Base-by-base conservation (phyloP, 257 asterid genomes). In the Jacaranda mimosifolia region DNA sequence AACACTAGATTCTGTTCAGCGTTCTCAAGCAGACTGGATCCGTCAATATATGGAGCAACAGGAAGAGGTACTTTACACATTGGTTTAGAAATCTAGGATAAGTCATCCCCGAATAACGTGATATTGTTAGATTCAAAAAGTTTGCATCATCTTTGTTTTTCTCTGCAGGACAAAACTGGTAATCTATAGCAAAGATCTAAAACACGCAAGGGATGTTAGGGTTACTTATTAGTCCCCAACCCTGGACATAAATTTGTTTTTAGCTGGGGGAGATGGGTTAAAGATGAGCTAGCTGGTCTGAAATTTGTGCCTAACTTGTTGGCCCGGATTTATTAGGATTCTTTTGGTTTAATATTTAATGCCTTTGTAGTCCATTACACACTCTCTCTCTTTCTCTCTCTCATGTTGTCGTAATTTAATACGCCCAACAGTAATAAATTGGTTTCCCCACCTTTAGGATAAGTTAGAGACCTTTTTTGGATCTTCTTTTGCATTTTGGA, bases 21-120 rank as follows among this genome's bases (percentile, higher is more conserved):
- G 68, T 48, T 83, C 97, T 72, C 99, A 95, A 86, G 97, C 97
- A 56, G 96, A 90, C 77, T 95, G 98, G 99, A 93, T 93, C 77
- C 97, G 91, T 68, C 97, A 83, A 77, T 95, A 95, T 80, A 84
- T 95, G 97, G 93, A 91, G 84, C 97, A 85, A 59, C 97, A 93
- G 82, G 97, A 94, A 84, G 97, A 93, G 98, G 99, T 95, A 81
- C 48, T 45, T 81, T 42, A 63, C 40, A 58, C 42, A 17, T 51
- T 76, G 78, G 51, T 17, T 35, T 57, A 43, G 53, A 57, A 63
- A 69, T 65, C 56, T 68, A 56, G 45, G 42, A 60, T 13, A 63
- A 45, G 19, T 75, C 59, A 17, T 56, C 45, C 35, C 52, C 72
- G 57, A 53, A 68, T 10, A 26, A 77, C 40, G 18, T 70, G n/a